Conservation (phyloP, 768 basidiomycete species). For the Scleroderma bovista region DNA sequence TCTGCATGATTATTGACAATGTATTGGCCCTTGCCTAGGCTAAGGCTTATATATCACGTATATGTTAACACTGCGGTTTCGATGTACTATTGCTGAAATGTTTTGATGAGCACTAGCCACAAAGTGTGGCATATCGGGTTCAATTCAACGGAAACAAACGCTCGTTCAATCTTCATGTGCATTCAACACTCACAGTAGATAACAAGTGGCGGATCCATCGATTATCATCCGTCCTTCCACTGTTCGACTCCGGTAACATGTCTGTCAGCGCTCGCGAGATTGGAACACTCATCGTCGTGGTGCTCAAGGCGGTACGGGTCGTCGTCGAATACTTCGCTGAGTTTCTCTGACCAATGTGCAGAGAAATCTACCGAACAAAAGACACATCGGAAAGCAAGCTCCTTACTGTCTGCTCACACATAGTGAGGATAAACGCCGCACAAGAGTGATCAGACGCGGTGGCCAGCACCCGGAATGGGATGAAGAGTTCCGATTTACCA, state of each 20-base stretch:
- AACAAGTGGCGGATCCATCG: not conserved
- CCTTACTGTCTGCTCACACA: slow-evolving; percentile 84
- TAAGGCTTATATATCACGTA: too few relatives aligned
- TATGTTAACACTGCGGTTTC: too few relatives aligned
- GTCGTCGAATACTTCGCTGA: not conserved
- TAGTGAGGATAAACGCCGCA: slow-evolving; percentile 79
- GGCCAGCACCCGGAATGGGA: slow-evolving; percentile 99
- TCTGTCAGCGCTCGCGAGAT: slow-evolving; percentile 65
- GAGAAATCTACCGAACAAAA: slow-evolving; percentile 88
- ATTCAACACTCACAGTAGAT: not conserved
- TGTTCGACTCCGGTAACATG: slow-evolving; percentile 34
- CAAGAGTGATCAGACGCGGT: slow-evolving; percentile 91
- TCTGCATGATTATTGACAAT: too few relatives aligned
- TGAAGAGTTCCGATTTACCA: slow-evolving; percentile 90
- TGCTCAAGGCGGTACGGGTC: slow-evolving; percentile 83
- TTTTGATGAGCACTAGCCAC: too few relatives aligned
- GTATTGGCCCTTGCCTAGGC: too few relatives aligned
- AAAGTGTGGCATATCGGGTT: too few relatives aligned
- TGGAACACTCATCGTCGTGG: slow-evolving; percentile 89
- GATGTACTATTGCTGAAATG: too few relatives aligned
- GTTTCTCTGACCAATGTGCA: slow-evolving; percentile 29
- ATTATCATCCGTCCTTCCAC: slow-evolving; percentile 1
- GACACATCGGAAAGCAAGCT: slow-evolving; percentile 94
- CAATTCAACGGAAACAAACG: too few relatives aligned
- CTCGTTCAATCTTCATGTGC: not conserved